These are phyloP conservation scores for Erythrophleum ivorense DNA, from an alignment of 331 rosid genomes.

Conservation along the genomic window DNA sequence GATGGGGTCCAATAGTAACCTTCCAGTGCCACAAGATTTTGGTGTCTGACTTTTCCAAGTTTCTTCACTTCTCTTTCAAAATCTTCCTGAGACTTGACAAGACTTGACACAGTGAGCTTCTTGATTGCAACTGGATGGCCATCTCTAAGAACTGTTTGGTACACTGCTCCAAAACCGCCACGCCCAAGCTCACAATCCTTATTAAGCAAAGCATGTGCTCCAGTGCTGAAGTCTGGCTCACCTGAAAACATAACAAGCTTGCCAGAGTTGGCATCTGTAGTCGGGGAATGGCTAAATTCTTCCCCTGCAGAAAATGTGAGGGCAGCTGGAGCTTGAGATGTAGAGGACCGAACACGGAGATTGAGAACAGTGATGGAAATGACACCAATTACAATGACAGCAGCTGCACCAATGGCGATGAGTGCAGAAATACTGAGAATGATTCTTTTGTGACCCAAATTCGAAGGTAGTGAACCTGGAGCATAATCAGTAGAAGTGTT, in stretches of 20 bases:
- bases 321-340: conserved; percentile 61
- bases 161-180: conserved; percentile 97
- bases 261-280: conserved; percentile 95
- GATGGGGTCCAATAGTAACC: conserved; percentile 99
- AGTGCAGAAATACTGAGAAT: conserved; percentile 98
- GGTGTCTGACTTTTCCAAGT: conserved; percentile 88
- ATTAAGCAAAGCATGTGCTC: conserved; percentile 95
- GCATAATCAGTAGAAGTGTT: conserved; percentile 73
- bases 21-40: conserved; percentile 87
- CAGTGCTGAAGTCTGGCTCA: conserved; percentile 92
- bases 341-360: conserved; percentile 75
- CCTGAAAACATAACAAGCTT: conserved; percentile 99
- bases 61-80: conserved; percentile 96
- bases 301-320: conserved; percentile 85
- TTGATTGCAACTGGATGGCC: conserved; percentile 97
- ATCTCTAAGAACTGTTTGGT: conserved; percentile 83
- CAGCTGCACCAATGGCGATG: conserved; percentile 98
- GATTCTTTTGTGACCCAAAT: conserved; percentile 72
- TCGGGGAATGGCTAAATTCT: conserved; percentile 87
- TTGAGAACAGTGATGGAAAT: conserved; percentile 92
- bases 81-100: conserved; percentile 95
- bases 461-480: conserved; percentile 58
- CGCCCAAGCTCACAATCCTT: conserved; percentile 99
- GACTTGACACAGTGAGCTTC: conserved; percentile 98
- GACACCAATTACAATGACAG: conserved; percentile 89